Conservation (phyloP, 306 rosid genomes). For the Arachis stenosperma region DNA sequence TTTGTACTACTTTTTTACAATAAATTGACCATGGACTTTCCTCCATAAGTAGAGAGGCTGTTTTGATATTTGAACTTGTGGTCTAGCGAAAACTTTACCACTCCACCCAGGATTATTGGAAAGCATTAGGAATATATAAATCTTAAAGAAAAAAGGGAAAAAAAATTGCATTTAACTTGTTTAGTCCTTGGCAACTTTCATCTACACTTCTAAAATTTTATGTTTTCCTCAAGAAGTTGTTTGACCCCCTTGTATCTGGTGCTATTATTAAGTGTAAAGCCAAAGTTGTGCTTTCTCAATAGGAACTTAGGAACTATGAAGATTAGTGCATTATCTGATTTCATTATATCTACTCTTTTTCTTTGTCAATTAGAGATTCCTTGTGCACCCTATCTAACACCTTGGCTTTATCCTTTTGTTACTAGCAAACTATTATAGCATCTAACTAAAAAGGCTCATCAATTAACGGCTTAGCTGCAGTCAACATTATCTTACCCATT, state of each 20-base stretch:
- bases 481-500: too few species aligned
- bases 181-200: conserved; percentile 4
- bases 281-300: background rate
- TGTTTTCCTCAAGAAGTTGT: background rate
- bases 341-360: background rate
- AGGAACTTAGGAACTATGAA: too few species aligned
- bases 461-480: too few species aligned
- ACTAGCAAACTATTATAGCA: too few species aligned
- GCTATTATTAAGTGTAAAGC: background rate
- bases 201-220: background rate
- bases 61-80: too few species aligned
- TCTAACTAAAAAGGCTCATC: too few species aligned
- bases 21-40: background rate
- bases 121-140: conserved; percentile 1
- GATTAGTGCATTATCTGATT: background rate
- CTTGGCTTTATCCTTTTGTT: too few species aligned
- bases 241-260: background rate
- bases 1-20: background rate
- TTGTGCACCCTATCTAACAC: too few species aligned
- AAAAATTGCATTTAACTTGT: background rate
- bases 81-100: too few species aligned
- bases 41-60: too few species aligned
- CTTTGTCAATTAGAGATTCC: background rate
- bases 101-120: background rate
- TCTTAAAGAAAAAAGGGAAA: background rate